phyloP scores from a whole-genome alignment of 192 early-diverging fungal genomes.

The Coemansia biformis region DNA sequence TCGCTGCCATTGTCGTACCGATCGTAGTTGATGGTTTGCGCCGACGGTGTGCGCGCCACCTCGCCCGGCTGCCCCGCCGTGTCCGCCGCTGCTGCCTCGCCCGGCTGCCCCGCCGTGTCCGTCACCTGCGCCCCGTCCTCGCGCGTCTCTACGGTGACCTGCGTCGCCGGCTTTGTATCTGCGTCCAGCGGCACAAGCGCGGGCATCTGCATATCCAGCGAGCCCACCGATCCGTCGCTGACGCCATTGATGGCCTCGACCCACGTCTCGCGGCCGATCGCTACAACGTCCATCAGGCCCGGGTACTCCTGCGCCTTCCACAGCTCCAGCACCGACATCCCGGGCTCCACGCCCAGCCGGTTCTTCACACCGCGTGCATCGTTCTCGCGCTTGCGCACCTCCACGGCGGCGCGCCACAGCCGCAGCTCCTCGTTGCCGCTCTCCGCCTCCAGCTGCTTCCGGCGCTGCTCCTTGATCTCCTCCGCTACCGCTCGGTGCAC shows the following conservation, averaged over 20 bases:
- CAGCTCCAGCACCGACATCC: constrained; percentile 20
- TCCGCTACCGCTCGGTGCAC: constrained; percentile 33
- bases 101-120: too few species aligned
- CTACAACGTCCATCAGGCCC: constrained; percentile 44
- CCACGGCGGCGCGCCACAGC: constrained; percentile 39
- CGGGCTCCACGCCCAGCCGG: constrained; percentile 14
- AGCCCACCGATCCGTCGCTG: constrained; percentile 41
- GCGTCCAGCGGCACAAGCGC: constrained; percentile 24
- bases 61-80: constrained; percentile 6
- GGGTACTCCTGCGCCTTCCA: constrained; percentile 47
- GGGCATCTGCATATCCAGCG: constrained; percentile 32
- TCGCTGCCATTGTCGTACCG: constrained; percentile 16
- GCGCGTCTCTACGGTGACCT: constrained; percentile 5
- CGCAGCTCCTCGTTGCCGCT: constrained; percentile 33
- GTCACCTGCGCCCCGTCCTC: constrained; percentile 8
- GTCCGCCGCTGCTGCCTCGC: too few species aligned
- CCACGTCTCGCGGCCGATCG: constrained; percentile 46
- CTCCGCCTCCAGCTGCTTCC: constrained; percentile 28
- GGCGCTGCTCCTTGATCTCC: constrained; percentile 44
- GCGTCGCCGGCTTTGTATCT: constrained; percentile 13
- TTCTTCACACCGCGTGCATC: constrained; percentile 25
- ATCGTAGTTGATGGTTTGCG: constrained; percentile 35
- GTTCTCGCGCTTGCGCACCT: constrained; percentile 35
- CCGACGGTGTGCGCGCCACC: background rate
- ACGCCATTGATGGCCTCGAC: constrained; percentile 44